Base-by-base conservation (phyloP, 257 asterid species). In the Lithospermum erythrorhizon region DNA sequence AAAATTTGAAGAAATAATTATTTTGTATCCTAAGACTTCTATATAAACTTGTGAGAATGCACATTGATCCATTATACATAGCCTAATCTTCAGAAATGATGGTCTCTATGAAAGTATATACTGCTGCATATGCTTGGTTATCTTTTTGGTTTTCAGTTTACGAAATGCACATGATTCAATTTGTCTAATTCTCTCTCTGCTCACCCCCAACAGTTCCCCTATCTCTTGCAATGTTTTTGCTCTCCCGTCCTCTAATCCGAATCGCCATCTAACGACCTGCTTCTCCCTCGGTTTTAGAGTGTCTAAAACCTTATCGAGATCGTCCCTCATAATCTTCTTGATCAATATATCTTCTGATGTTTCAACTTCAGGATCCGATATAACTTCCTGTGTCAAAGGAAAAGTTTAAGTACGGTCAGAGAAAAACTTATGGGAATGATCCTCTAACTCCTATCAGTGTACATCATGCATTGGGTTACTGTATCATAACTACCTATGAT, bases 171-270 rank as follows among this genome's bases (percentile, higher is more conserved):
- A 69, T 0, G 94, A 74, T 74, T 88, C 98, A 61, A 91, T 82
- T 74, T 91, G 98, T 53, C 96, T 69, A 61, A 91, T 78, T 76
- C 96, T 88, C 69, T 91, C 98, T 67, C 95, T 71, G 80, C 96
- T 88, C 58, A 91, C 98, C 6, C 89, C 87, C 95, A 88, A 82
- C 23, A 81, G 69, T 75, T 88, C 96, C 69, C 98, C 98, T 14
- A 91, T 91, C 72, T 91, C 98, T 75, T 85, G 96, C 81, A 91
- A 69, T 0, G 98, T 82, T 78, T 81, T 87, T 87, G 79, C 79
- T 72, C 93, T 80, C 45, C 95, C 96, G 32, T 91, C 96, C 53
- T 66, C 88, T 41, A 91, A 72, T 29, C 98, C 96, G n/a, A 78
- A 91, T 61, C 98, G 77, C 95, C 84, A 82, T 65, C 72, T 77